A percentile compares a stretch with the other conserved stretches of the same genome.
phyloP scores from a whole-genome alignment of 192 early-diverging fungal genomes.

The Mortierella claussenii region DNA sequence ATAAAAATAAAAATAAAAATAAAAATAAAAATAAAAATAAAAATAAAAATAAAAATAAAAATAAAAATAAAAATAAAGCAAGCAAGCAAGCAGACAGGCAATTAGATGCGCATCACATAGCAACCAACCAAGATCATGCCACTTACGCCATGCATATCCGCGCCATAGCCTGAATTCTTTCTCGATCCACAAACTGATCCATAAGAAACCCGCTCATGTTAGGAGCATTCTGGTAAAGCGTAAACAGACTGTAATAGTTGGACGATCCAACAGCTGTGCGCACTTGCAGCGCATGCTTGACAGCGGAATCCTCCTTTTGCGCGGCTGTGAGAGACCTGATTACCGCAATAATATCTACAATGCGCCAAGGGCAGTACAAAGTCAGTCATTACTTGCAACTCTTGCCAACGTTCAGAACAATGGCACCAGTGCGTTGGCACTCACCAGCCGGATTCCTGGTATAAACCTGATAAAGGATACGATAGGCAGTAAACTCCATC shows the following conservation, averaged over 20 bases:
- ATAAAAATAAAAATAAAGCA: too few relatives aligned
- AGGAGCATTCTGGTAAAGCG: constrained; percentile 78
- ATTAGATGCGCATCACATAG: too few relatives aligned
- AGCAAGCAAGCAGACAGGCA: too few relatives aligned
- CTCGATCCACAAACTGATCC: constrained; percentile 91
- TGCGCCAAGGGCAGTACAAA: not conserved
- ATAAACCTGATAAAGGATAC: constrained; percentile 91
- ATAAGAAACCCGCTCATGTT: constrained; percentile 92
- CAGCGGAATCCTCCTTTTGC: constrained; percentile 69
- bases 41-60: too few relatives aligned
- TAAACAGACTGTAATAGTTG: constrained; percentile 90
- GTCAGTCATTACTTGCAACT: not conserved
- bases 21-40: too few relatives aligned
- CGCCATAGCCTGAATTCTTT: constrained; percentile 82
- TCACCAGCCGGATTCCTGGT: constrained; percentile 87
- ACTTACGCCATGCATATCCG: constrained; percentile 82
- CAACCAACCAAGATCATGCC: too few relatives aligned
- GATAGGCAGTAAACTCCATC: constrained; percentile 94
- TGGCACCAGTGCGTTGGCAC: too few relatives aligned
- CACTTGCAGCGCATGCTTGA: constrained; percentile 87
- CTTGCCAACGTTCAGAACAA: not conserved
- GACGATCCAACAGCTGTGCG: constrained; percentile 81
- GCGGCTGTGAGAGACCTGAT: constrained; percentile 75
- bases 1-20: not conserved
- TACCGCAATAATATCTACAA: constrained; percentile 84